These are phyloP conservation scores for Mucor plumbeus DNA, from an alignment of 371 early-diverging fungal species.

Conservation along the genomic window DNA sequence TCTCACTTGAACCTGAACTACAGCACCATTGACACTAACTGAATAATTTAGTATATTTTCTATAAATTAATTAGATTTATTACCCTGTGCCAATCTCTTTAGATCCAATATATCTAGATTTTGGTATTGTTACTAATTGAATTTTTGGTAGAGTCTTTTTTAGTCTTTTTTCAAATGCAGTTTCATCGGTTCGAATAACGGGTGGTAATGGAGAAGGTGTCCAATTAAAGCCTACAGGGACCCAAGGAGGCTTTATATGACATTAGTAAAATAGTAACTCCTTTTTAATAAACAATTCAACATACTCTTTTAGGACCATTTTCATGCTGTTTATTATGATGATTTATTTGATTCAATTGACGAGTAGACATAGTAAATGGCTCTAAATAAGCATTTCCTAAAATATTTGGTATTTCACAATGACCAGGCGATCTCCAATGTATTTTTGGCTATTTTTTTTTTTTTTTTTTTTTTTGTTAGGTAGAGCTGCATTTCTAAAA, in stretches of 20 bases:
- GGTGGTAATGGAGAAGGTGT: slow-evolving; percentile 29
- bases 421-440: slow-evolving; percentile 34
- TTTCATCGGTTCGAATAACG: slow-evolving; percentile 24
- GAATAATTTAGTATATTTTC: not conserved
- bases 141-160: slow-evolving; percentile 32
- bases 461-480: too few relatives aligned
- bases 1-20: slow-evolving; percentile 26
- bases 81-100: slow-evolving; percentile 40
- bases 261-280: not conserved
- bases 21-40: slow-evolving; percentile 39
- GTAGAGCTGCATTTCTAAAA: not conserved
- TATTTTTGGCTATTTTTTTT: not conserved
- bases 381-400: slow-evolving; percentile 29
- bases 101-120: slow-evolving; percentile 22
- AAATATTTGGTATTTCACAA: slow-evolving; percentile 36
- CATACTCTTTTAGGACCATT: slow-evolving; percentile 28
- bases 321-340: not conserved
- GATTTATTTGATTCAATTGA: slow-evolving; percentile 1
- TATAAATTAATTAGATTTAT: not conserved
- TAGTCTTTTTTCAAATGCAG: slow-evolving; percentile 32
- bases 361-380: slow-evolving; percentile 6
- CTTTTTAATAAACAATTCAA: slow-evolving; percentile 7
- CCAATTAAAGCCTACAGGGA: slow-evolving; percentile 26
- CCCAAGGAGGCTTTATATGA: slow-evolving; percentile 35
- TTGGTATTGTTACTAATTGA: slow-evolving; percentile 13